Conservation (phyloP, 208 protist genomes). For the Trichomonas vaginalis region DNA sequence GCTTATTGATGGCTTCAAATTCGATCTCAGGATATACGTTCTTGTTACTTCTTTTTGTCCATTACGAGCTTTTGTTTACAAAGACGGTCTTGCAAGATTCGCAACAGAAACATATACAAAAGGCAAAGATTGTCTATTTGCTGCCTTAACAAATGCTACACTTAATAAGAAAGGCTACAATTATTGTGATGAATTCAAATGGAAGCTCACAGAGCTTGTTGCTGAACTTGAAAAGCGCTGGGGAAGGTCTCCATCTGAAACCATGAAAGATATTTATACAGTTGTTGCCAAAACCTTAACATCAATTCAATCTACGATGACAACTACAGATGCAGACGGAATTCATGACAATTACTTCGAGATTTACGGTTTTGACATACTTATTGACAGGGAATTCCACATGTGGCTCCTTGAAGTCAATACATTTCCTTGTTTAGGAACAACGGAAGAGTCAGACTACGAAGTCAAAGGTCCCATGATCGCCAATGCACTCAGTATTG, state of each 20-base stretch:
- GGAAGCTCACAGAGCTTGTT: not conserved
- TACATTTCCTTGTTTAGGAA: not conserved
- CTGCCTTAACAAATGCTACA: not conserved
- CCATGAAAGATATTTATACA: not conserved
- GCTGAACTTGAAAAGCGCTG: not conserved
- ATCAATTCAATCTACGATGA: not conserved
- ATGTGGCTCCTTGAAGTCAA: slow-evolving; percentile 27
- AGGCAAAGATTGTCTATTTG: not conserved
- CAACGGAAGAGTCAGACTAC: not conserved
- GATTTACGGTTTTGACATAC: slow-evolving; percentile 24
- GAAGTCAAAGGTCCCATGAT: not conserved
- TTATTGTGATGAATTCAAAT: not conserved
- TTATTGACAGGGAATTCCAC: slow-evolving; percentile 9
- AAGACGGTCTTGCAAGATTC: slow-evolving; percentile 20
- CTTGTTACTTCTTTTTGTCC: slow-evolving; percentile 25
- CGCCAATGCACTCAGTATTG: not conserved
- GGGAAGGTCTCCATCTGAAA: not conserved
- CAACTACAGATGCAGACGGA: not conserved
- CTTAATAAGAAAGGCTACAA: not conserved
- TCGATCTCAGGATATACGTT: slow-evolving; percentile 35
- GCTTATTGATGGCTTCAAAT: slow-evolving; percentile 32
- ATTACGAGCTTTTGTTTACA: slow-evolving; percentile 33
- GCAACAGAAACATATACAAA: slow-evolving; percentile 22
- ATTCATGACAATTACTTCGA: not conserved
- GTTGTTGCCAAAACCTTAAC: not conserved